phyloP scores from a whole-genome alignment of 2,329 filamentous ascomycete genomes.

The Talaromyces sp. region DNA sequence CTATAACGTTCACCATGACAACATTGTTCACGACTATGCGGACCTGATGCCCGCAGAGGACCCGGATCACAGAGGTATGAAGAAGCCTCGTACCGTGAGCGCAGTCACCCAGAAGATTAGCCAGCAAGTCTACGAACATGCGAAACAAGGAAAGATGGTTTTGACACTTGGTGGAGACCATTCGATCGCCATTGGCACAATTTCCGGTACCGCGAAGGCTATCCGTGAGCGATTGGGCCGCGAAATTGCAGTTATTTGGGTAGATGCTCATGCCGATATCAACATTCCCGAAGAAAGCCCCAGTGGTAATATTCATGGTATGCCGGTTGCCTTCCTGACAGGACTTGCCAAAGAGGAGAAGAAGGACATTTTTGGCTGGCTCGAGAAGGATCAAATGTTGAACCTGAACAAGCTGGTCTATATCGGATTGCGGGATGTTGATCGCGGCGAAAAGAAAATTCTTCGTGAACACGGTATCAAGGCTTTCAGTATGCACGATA shows the following conservation, averaged over 20 bases:
- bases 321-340: slow-evolving; percentile 91
- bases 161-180: slow-evolving; percentile 95
- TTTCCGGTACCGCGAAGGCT: slow-evolving; percentile 82
- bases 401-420: slow-evolving; percentile 87
- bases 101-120: slow-evolving; percentile 77
- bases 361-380: slow-evolving; percentile 84
- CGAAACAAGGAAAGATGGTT: slow-evolving; percentile 76
- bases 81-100: slow-evolving; percentile 82
- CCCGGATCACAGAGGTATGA: slow-evolving; percentile 85
- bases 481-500: slow-evolving; percentile 97
- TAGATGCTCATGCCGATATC: slow-evolving; percentile 96
- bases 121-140: slow-evolving; percentile 82
- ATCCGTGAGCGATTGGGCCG: slow-evolving; percentile 74
- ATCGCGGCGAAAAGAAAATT: slow-evolving; percentile 89
- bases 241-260: slow-evolving; percentile 96
- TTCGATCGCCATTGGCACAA: slow-evolving; percentile 90
- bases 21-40: slow-evolving; percentile 74
- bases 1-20: slow-evolving; percentile 83
- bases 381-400: slow-evolving; percentile 58
- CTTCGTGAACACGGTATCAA: slow-evolving; percentile 84
- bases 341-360: slow-evolving; percentile 74
- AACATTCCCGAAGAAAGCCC: slow-evolving; percentile 88
- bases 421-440: slow-evolving; percentile 90
- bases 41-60: slow-evolving; percentile 67
- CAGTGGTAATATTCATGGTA: slow-evolving; percentile 94